These are phyloP conservation scores for Pseudozyma sp. DNA, from an alignment of 1,284 basidiomycete species.

Conservation along the genomic window DNA sequence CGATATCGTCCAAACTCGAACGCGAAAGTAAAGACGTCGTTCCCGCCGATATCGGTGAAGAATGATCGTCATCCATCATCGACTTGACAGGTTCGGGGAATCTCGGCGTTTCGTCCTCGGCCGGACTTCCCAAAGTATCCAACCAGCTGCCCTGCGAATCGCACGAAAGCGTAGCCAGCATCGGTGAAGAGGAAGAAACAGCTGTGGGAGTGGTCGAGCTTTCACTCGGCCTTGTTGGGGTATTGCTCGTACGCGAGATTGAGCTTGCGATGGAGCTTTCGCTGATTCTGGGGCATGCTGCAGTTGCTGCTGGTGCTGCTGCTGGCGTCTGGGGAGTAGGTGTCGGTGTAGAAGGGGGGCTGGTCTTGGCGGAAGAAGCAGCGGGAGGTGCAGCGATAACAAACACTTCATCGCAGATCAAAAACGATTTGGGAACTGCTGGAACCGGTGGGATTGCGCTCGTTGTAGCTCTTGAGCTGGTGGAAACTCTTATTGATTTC, in stretches of 20 bases:
- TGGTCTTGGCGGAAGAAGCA: no score
- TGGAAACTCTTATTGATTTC: neutral
- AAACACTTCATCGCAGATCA: slow-evolving; percentile 32
- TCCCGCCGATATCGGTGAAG: neutral
- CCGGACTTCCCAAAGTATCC: neutral
- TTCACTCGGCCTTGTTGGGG: slow-evolving; percentile 5
- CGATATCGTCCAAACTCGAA: slow-evolving; percentile 38
- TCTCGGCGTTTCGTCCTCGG: slow-evolving; percentile 11
- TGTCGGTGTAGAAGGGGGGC: no score
- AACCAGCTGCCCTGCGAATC: slow-evolving; percentile 22
- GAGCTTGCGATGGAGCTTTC: no score
- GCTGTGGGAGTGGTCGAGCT: slow-evolving; percentile 4
- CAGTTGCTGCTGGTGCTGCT: neutral
- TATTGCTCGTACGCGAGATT: no score
- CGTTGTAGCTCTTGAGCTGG: neutral
- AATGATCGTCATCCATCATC: neutral
- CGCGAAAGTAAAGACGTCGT: slow-evolving; percentile 1
- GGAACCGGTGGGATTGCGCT: slow-evolving; percentile 20
- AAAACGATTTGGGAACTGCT: slow-evolving; percentile 11
- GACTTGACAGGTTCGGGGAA: neutral
- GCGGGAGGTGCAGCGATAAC: slow-evolving; percentile 12
- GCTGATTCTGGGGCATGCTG: neutral
- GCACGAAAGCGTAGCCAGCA: neutral
- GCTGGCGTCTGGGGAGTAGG: no score
- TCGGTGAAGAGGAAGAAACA: neutral